Evolutionary conservation across 257 asterid species (phyloP), one percentile per base, ranked within the genome.

Genomic region (Solanum pennellii): DNA sequence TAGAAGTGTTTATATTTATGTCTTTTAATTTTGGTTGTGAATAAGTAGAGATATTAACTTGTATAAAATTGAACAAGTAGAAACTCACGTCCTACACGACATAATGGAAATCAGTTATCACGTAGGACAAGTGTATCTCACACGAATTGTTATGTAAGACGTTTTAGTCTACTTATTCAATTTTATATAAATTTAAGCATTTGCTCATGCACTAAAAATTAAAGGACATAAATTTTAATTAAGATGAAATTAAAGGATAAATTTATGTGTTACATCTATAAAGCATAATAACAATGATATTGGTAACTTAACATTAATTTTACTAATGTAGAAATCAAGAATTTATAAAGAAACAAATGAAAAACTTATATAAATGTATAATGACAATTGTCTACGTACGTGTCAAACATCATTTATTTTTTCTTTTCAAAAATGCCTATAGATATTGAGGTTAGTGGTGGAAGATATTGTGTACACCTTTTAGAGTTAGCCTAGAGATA

Each of bases 21-120:
- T 12, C 5, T 0, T 59, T 20, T 2, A 20, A 20, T 1, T 59
- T 59, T 59, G 21, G 12, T 8, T 59, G 10, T 21, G 66, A 27
- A 59, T 20, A 59, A 8, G 12, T 59, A 20, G 1, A 59, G 9
- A 59, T 3, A 0, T 59, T 20, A 56, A 56, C 0, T 56, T 20
- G 5, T 3, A 56, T 20, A 56, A 20, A 56, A 7, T 56, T 56
- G 12, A 20, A 56, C 5, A 7, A 56, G 21, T 59, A 59, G 0
- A 59, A 8, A 59, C 0, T 20, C 27, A 56, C 6, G 4, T 59
- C 2, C 25, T 59, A 1, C 0, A 20, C 4, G 66, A 0, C 0
- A 7, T 59, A 59, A 59, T 59, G n/a, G 12, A 59, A 20, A 21
- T 59, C 12, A 59, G 8, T 59, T 59, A 12, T 59, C 66, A 59